Evolutionary conservation across 257 asterid genomes (phyloP).

Genomic region (Anisodus acutangulus): DNA sequence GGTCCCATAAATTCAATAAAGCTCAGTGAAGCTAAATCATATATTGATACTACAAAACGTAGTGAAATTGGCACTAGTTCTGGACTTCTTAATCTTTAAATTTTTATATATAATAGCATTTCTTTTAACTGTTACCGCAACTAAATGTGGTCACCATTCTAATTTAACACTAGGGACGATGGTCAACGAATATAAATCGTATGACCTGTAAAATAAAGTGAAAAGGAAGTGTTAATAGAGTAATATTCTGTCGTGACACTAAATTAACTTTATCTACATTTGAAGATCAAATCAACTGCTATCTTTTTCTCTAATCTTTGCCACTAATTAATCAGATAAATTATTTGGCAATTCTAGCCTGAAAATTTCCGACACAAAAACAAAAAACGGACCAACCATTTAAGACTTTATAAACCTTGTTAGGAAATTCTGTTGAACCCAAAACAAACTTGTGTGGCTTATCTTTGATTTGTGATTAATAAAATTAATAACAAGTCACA

Average conservation of each 20-base stretch:
- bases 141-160: neutral
- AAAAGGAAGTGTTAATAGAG: slow-evolving; percentile 27
- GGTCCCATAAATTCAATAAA: neutral
- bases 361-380: slow-evolving; percentile 19
- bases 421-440: slow-evolving; percentile 11
- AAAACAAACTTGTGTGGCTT: neutral
- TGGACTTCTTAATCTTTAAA: neutral
- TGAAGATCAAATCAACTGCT: slow-evolving; percentile 7
- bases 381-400: slow-evolving; percentile 25
- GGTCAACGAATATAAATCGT: neutral
- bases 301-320: neutral
- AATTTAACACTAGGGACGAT: neutral
- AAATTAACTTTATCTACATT: slow-evolving; percentile 14
- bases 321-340: slow-evolving; percentile 6
- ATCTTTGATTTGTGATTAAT: neutral
- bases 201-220: neutral
- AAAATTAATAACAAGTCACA: neutral
- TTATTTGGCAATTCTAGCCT: neutral
- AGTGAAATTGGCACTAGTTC: neutral
- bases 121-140: neutral
- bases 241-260: slow-evolving; percentile 30
- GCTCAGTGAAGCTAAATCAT: neutral
- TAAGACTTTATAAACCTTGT: slow-evolving; percentile 7
- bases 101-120: neutral
- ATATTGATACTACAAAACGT: slow-evolving; percentile 5